Conservation (phyloP, 2,329 filamentous ascomycete species). For the Neodidymelliopsis sp. region DNA sequence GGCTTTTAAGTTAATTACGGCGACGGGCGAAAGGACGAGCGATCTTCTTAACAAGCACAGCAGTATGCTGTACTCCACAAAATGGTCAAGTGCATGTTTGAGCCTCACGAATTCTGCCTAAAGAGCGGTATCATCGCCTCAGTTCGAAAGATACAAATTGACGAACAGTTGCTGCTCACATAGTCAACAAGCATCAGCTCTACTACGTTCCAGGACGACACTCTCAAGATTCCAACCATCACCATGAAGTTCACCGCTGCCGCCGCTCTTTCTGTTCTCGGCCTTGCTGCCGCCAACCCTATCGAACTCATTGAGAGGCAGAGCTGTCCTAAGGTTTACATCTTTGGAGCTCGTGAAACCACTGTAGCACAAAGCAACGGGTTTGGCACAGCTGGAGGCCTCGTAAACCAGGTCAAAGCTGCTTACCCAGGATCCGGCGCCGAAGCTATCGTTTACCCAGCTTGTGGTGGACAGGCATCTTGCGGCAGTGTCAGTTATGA, state of each 20-base stretch:
- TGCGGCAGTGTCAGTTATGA: conserved; percentile 69
- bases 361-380: conserved; percentile 49
- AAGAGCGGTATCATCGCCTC: conserved; percentile 24
- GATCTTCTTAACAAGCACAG: conserved; percentile 21
- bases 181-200: conserved; percentile 22
- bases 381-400: conserved; percentile 50
- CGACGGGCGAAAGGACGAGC: conserved; percentile 45
- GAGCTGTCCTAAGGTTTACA: conserved; percentile 53
- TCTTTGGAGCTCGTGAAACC: conserved; percentile 56
- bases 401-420: conserved; percentile 52
- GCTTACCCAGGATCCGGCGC: conserved; percentile 51
- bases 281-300: conserved; percentile 46
- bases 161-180: conserved; percentile 28
- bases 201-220: conserved; percentile 12
- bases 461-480: conserved; percentile 66
- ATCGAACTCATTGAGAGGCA: conserved; percentile 47
- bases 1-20: conserved; percentile 39
- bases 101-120: conserved; percentile 42
- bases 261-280: conserved; percentile 37
- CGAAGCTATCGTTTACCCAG: conserved; percentile 58
- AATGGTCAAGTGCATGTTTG: conserved; percentile 26
- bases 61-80: conserved; percentile 34
- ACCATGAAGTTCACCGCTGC: conserved; percentile 46
- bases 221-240: conserved; percentile 6
- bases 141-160: conserved; percentile 7